Evolutionary conservation across 1,139 yeast species (phyloP), one percentile per base, ranked within the genome.

Genomic region (Protomyces pachydermus): DNA sequence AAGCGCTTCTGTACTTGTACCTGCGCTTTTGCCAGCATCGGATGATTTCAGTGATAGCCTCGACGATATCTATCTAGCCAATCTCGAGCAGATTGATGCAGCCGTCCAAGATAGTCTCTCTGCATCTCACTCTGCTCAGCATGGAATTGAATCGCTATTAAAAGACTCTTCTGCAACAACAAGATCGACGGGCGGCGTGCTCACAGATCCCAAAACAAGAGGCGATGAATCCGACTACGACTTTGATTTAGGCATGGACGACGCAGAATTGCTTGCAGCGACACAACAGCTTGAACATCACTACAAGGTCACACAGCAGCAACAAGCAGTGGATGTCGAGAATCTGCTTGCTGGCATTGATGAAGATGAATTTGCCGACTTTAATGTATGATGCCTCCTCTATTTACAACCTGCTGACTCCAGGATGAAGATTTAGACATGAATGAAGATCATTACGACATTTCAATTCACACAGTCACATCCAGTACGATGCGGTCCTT

Each of bases 331-430:
- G 16, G 34, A 34, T 5, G 56, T 28, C 34, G 53, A 34, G 23
- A 42, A 58, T 28, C 25, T 58, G 32, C 48, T 58, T 20, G 52
- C 53, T 12, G 62, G 62, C 16, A 48, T 58, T 9, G 62, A 58
- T 9, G 56, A 58, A 5, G 62, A 58, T n/a, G 54, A 25, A 28
- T 58, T 58, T 42, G 53, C 62, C 35, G 62, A 58, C 45, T 58
- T 58, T 25, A 56, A 58, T 37, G 62, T 38, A 28, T 42, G 51
- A 23, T 28, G 53, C 3, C 37, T 28, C 10, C 14, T 5, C 3
- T 9, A 51, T 12, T 23, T 9, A 25, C 12, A 23, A n/a, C 18
- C 16, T 3, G 25, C 20, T 35, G 18, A 52, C 23, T 10, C 18
- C 20, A 35, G 25, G n/a, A 16, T 54, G 48, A 38, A 54, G 35